A percentile compares a stretch with the other conserved stretches of the same genome.
Conservation (phyloP, 2,329 filamentous ascomycete species). For the Aspergillus carbonarius region DNA sequence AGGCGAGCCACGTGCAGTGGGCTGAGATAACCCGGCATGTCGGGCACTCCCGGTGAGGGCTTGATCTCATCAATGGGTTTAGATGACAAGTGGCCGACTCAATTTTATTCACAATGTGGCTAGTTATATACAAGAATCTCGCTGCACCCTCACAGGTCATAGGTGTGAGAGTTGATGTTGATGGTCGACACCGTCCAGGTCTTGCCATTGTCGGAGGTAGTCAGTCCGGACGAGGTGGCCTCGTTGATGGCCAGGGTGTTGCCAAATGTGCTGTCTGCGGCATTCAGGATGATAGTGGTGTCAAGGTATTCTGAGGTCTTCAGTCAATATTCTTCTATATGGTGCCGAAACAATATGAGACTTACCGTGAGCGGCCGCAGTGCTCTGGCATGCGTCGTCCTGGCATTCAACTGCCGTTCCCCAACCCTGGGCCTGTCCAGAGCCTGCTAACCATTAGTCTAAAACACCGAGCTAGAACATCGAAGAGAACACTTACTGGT, state of each 20-base stretch:
- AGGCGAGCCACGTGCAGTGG: too few relatives aligned
- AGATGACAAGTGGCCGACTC: too few relatives aligned
- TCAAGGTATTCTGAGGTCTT: slow-evolving; percentile 25
- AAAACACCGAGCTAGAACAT: neutral
- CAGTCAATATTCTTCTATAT: neutral
- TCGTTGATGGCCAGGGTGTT: slow-evolving; percentile 30
- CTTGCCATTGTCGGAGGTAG: slow-evolving; percentile 26
- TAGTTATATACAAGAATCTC: neutral
- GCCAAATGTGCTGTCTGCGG: slow-evolving; percentile 26
- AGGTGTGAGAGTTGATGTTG: slow-evolving; percentile 30
- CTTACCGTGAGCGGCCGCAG: slow-evolving; percentile 31
- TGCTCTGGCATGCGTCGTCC: slow-evolving; percentile 27
- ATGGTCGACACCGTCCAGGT: slow-evolving; percentile 31
- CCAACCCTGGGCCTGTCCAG: slow-evolving; percentile 33
- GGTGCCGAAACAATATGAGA: neutral
- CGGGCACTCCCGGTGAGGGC: too few relatives aligned
- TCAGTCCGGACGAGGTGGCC: slow-evolving; percentile 26
- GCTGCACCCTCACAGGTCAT: slow-evolving; percentile 2
- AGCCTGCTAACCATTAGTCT: slow-evolving; percentile 15
- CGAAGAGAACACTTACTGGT: slow-evolving; percentile 19
- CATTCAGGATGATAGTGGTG: slow-evolving; percentile 31
- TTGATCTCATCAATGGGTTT: too few relatives aligned
- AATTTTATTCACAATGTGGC: too few relatives aligned
- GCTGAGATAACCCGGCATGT: too few relatives aligned
- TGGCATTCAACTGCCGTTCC: slow-evolving; percentile 36